Conservation (phyloP, 805 yeast species). For the Candida nanaspora region DNA sequence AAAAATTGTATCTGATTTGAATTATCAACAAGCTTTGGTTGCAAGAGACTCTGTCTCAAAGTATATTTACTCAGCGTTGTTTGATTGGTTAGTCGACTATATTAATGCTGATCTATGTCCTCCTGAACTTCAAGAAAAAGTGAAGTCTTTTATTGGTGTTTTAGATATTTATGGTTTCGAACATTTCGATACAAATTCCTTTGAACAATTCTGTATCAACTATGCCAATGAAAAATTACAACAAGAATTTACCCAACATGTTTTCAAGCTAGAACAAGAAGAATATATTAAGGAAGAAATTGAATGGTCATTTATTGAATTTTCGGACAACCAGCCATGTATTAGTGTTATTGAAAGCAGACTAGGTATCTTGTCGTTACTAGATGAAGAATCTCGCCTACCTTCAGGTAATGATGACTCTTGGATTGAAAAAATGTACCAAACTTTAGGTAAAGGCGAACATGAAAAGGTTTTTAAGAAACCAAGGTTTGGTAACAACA, state of each 20-base stretch:
- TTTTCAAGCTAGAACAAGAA: slow-evolving; percentile 93
- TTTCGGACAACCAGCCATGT: slow-evolving; percentile 95
- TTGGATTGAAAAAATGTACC: slow-evolving; percentile 87
- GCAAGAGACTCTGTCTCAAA: slow-evolving; percentile 97
- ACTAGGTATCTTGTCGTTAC: slow-evolving; percentile 77
- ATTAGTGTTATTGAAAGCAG: slow-evolving; percentile 85
- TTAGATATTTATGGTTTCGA: slow-evolving; percentile 97
- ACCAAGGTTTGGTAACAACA: slow-evolving; percentile 89
- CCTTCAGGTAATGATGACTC: slow-evolving; percentile 92
- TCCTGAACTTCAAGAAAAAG: slow-evolving; percentile 50
- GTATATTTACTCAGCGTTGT: slow-evolving; percentile 83
- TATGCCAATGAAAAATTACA: slow-evolving; percentile 96
- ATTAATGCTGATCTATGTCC: slow-evolving; percentile 81
- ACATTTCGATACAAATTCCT: slow-evolving; percentile 88
- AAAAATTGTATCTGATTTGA: slow-evolving; percentile 79
- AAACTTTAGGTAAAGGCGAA: slow-evolving; percentile 73
- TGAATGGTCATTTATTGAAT: slow-evolving; percentile 95
- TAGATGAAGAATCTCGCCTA: slow-evolving; percentile 92
- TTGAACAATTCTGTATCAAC: slow-evolving; percentile 95
- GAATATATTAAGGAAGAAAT: slow-evolving; percentile 89
- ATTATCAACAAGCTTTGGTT: slow-evolving; percentile 75
- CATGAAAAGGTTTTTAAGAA: slow-evolving; percentile 74
- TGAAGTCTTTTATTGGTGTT: slow-evolving; percentile 83
- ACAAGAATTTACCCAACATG: slow-evolving; percentile 96
- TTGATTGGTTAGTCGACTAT: slow-evolving; percentile 89